Evolutionary conservation across 192 early-diverging fungal species (phyloP).

Genomic region (Backusella australiensis): DNA sequence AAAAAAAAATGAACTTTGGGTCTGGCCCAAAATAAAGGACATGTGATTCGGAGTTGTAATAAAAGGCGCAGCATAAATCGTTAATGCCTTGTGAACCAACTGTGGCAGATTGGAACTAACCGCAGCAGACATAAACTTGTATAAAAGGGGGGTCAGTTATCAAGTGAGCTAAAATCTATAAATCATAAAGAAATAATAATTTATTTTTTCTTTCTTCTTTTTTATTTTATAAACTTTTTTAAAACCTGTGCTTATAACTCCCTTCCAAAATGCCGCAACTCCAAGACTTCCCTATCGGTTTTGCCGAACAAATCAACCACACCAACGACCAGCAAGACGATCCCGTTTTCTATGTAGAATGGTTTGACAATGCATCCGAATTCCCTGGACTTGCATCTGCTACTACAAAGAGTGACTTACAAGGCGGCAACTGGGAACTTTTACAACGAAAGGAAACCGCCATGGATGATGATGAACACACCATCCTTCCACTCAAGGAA

Average conservation of each 20-base stretch:
- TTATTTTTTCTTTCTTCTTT: not conserved
- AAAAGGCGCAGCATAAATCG: not conserved
- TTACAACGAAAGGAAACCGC: constrained; percentile 7
- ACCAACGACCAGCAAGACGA: not conserved
- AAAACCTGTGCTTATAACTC: not conserved
- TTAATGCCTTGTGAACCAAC: not conserved
- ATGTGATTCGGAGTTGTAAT: not conserved
- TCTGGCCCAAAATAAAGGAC: not conserved
- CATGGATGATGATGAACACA: not conserved
- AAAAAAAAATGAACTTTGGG: too few species aligned
- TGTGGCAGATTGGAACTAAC: not conserved
- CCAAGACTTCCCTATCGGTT: constrained; percentile 8
- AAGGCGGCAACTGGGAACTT: not conserved
- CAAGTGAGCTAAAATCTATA: not conserved
- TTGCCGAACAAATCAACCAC: not conserved
- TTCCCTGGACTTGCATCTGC: constrained; percentile 1
- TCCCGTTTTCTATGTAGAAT: constrained; percentile 12
- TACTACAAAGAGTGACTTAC: not conserved
- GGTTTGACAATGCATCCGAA: constrained; percentile 8
- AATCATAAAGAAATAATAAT: not conserved
- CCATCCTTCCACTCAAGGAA: not conserved
- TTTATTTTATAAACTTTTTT: not conserved
- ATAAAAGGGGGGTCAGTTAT: not conserved
- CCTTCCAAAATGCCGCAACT: not conserved
- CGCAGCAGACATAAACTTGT: not conserved